These are phyloP conservation scores for Pedinophyceae sp. DNA, from an alignment of 139 green algal genomes.

Conservation along the genomic window DNA sequence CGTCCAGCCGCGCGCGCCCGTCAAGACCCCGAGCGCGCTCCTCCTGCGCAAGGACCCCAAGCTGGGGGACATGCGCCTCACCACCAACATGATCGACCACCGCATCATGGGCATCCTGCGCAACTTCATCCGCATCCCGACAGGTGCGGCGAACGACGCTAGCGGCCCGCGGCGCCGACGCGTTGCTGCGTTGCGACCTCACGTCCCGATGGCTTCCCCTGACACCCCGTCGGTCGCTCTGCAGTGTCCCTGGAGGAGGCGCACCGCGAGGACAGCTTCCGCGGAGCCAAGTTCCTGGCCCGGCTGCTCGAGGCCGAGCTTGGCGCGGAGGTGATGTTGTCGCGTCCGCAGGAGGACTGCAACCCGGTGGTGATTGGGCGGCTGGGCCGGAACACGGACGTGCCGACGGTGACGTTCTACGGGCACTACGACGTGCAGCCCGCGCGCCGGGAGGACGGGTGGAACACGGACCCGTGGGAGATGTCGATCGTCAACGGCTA, in stretches of 20 bases:
- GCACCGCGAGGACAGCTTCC: slow-evolving; percentile 64
- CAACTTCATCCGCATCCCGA: neutral
- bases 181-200: no score
- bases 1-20: no score
- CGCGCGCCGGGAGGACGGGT: slow-evolving; percentile 54
- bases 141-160: no score
- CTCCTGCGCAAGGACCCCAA: no score
- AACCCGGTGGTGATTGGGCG: slow-evolving; percentile 78
- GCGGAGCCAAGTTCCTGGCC: slow-evolving; percentile 72
- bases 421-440: slow-evolving; percentile 77
- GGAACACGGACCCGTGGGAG: slow-evolving; percentile 72
- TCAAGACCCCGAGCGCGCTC: no score
- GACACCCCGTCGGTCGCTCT: no score
- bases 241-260: slow-evolving; percentile 32
- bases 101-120: neutral
- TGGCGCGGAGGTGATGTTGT: slow-evolving; percentile 67
- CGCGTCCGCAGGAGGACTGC: slow-evolving; percentile 38
- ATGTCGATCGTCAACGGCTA: slow-evolving; percentile 68
- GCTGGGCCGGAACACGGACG: slow-evolving; percentile 40
- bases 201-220: no score
- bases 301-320: slow-evolving; percentile 48
- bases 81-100: neutral
- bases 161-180: no score
- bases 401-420: slow-evolving; percentile 33
- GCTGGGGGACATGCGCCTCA: no score